Evolutionary conservation across 179 eudicot species (phyloP).

Genomic region (Vitellaria paradoxa): DNA sequence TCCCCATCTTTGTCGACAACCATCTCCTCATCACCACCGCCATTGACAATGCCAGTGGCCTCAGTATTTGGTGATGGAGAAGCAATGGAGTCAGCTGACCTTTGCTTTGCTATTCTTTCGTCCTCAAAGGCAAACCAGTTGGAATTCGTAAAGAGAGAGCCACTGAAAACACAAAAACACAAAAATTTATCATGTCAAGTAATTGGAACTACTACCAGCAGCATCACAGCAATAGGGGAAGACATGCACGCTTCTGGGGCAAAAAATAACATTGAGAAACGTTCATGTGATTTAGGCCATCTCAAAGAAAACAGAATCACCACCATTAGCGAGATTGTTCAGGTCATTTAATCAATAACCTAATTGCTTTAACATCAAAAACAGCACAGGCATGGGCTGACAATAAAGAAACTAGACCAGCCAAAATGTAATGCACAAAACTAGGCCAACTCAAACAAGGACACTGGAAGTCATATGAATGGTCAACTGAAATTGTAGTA

Average conservation of each 20-base stretch:
- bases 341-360: not conserved
- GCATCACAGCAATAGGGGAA: too few species aligned
- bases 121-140: conserved; percentile 92
- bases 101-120: conserved; percentile 39
- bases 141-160: conserved; percentile 76
- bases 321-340: conserved; percentile 4
- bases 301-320: not conserved
- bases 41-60: conserved; percentile 16
- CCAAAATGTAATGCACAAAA: not conserved
- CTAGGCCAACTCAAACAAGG: not conserved
- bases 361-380: not conserved
- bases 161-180: conserved; percentile 34
- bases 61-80: conserved; percentile 51
- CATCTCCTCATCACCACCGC: conserved; percentile 32
- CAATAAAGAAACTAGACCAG: not conserved
- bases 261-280: not conserved
- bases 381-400: not conserved
- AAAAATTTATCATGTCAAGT: not conserved
- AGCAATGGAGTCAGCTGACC: conserved; percentile 35
- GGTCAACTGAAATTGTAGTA: too few species aligned
- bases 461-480: too few species aligned
- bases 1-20: conserved; percentile 31
- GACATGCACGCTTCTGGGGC: too few species aligned
- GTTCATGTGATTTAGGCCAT: not conserved
- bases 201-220: not conserved